Conservation (phyloP, 1,139 yeast species). For the Torulaspora globosa region DNA sequence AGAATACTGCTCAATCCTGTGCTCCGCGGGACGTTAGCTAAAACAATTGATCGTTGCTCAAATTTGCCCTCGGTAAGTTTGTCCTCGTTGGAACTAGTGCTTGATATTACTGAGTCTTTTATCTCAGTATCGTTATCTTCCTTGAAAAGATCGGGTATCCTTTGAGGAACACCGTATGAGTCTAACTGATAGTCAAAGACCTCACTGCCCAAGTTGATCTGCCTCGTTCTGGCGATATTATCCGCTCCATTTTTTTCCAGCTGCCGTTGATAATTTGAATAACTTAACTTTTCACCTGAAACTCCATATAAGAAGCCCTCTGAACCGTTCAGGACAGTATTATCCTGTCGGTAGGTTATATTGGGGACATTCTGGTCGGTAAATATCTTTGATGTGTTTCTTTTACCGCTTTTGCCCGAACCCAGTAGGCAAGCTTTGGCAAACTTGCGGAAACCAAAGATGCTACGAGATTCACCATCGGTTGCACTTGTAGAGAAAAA, state of each 20-base stretch:
- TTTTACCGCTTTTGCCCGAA: slow-evolving; percentile 5
- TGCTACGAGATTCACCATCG: slow-evolving; percentile 21
- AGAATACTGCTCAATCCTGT: slow-evolving; percentile 51
- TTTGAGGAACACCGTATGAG: slow-evolving; percentile 14
- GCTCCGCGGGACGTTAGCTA: slow-evolving; percentile 40
- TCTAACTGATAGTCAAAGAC: slow-evolving; percentile 12
- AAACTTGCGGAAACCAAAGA: slow-evolving; percentile 31
- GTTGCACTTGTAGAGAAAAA: slow-evolving; percentile 11
- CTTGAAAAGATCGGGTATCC: slow-evolving; percentile 13
- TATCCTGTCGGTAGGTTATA: slow-evolving; percentile 1
- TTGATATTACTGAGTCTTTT: slow-evolving; percentile 5
- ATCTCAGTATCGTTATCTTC: slow-evolving; percentile 8
- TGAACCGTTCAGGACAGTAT: neutral
- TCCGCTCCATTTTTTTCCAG: neutral
- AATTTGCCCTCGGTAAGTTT: slow-evolving; percentile 8
- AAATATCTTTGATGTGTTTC: neutral
- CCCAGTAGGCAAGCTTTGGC: slow-evolving; percentile 26
- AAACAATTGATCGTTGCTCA: slow-evolving; percentile 31
- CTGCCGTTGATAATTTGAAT: slow-evolving; percentile 1
- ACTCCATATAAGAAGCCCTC: neutral
- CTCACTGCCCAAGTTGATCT: slow-evolving; percentile 7
- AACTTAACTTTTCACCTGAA: neutral
- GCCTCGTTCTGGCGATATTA: slow-evolving; percentile 1
- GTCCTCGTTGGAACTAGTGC: slow-evolving; percentile 15
- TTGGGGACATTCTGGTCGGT: neutral